These are phyloP conservation scores for Glutinoglossum americanum DNA, from an alignment of 495 filamentous ascomycete genomes.

Conservation along the genomic window DNA sequence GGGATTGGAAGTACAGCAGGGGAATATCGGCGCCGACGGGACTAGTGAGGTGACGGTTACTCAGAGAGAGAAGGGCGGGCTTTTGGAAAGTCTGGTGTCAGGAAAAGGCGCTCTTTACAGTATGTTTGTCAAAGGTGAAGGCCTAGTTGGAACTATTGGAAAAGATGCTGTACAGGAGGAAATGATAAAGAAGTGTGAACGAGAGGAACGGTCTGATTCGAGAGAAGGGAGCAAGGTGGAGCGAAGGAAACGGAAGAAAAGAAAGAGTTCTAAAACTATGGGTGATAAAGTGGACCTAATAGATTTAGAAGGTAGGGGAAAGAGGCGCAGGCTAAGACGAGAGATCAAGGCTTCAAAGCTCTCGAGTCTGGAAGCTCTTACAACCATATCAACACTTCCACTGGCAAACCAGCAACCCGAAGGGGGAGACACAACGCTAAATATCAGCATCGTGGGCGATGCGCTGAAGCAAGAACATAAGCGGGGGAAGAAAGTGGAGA, in stretches of 20 bases:
- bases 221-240: neutral
- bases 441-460: neutral
- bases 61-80: constrained; percentile 15
- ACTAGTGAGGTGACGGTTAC: neutral
- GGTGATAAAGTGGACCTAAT: neutral
- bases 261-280: neutral
- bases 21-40: constrained; percentile 12
- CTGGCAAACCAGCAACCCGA: neutral
- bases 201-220: neutral
- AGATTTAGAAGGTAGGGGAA: neutral
- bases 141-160: constrained; percentile 43
- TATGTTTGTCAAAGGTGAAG: constrained; percentile 56
- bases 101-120: constrained; percentile 36
- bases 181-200: neutral
- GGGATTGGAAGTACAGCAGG: constrained; percentile 32
- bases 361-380: neutral
- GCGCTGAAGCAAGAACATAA: neutral
- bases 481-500: neutral
- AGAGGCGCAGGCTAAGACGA: neutral
- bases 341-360: neutral
- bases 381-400: neutral
- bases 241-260: neutral
- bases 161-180: neutral
- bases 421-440: neutral
- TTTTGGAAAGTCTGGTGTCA: constrained; percentile 19